phyloP scores from a whole-genome alignment of 2,329 filamentous ascomycete species.

The Teratosphaeria destructans region DNA sequence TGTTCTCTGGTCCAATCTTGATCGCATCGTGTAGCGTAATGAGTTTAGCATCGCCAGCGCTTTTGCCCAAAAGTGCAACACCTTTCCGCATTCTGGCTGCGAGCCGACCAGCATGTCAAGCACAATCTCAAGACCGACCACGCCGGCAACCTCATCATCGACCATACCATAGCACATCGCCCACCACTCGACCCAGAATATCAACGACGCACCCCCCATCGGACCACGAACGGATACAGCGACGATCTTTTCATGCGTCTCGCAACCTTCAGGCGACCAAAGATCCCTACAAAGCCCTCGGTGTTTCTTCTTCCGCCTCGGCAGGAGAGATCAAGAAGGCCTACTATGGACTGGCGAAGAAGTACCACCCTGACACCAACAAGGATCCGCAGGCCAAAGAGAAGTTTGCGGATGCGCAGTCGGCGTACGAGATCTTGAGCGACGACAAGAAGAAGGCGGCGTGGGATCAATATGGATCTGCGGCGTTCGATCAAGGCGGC shows the following conservation, averaged over 20 bases:
- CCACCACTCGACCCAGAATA: neutral
- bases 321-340: constrained; percentile 91
- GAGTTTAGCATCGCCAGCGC: constrained; percentile 26
- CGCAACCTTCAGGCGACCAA: constrained; percentile 41
- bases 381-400: constrained; percentile 91
- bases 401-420: constrained; percentile 84
- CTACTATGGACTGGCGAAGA: constrained; percentile 95
- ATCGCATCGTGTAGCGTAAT: constrained; percentile 12
- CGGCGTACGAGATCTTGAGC: constrained; percentile 85
- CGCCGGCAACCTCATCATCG: constrained; percentile 11
- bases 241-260: constrained; percentile 49
- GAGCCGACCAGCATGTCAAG: constrained; percentile 16
- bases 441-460: constrained; percentile 89
- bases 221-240: constrained; percentile 19
- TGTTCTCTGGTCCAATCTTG: neutral
- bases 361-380: constrained; percentile 96
- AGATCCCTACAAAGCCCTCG: constrained; percentile 81
- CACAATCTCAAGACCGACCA: constrained; percentile 15
- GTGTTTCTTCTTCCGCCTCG: constrained; percentile 71
- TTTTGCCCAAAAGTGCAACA: constrained; percentile 24
- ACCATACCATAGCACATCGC: constrained; percentile 1
- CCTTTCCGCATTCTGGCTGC: constrained; percentile 25
- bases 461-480: constrained; percentile 80
- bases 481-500: constrained; percentile 56
- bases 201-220: constrained; percentile 7